phyloP scores from a whole-genome alignment of 768 basidiomycete genomes.

The Phlebiopsis gigantea region DNA sequence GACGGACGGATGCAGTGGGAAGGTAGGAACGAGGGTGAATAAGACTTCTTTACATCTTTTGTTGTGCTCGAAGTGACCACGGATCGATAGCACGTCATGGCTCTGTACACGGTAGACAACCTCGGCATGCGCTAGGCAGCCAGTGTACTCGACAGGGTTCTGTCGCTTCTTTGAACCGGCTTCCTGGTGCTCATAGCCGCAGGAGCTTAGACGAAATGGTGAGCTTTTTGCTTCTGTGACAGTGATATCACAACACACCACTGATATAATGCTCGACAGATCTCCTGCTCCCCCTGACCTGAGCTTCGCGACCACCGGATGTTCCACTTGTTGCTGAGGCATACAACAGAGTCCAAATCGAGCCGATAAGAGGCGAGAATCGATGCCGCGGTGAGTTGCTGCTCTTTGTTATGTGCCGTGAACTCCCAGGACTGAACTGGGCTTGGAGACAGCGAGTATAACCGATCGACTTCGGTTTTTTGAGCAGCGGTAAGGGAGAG shows the following conservation, averaged over 20 bases:
- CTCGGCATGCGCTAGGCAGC: constrained; percentile 5
- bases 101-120: constrained; percentile 10
- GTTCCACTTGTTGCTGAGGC: not conserved
- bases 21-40: not conserved
- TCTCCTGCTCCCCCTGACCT: not conserved
- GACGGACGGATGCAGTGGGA: not conserved
- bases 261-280: not conserved
- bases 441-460: not conserved
- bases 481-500: not conserved
- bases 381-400: not conserved
- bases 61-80: constrained; percentile 23
- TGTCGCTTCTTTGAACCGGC: not conserved
- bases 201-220: not conserved
- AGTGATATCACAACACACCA: not conserved
- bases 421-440: not conserved
- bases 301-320: not conserved
- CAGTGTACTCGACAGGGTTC: not conserved
- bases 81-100: not conserved
- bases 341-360: not conserved
- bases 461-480: not conserved
- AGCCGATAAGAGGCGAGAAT: not conserved
- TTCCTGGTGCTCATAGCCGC: not conserved
- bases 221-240: not conserved
- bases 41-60: constrained; percentile 16
- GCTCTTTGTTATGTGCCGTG: not conserved